phyloP scores from a whole-genome alignment of 1,284 basidiomycete species.

The Cutaneotrichosporon dermatis region DNA sequence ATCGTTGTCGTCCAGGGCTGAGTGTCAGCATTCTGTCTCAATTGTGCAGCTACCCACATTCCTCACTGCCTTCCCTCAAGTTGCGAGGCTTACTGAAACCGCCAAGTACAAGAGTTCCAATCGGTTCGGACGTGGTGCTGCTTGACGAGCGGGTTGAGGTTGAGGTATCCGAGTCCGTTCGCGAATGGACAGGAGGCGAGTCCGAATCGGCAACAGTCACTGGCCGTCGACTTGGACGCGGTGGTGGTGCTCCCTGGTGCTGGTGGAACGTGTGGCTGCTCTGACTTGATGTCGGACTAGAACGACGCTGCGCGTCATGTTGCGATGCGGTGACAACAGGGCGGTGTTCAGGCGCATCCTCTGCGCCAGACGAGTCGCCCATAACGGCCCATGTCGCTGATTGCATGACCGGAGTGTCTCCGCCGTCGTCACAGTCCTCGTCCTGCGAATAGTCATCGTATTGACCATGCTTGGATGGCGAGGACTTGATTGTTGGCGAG shows the following conservation, averaged over 20 bases:
- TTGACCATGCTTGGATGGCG: neutral
- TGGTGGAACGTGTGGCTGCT: neutral
- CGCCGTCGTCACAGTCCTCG: neutral
- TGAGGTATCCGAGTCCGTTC: neutral
- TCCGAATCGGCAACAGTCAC: neutral
- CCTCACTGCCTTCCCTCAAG: neutral
- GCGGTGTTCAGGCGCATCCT: neutral
- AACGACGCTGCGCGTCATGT: neutral
- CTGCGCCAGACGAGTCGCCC: neutral
- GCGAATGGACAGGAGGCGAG: neutral
- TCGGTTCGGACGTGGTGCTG: neutral
- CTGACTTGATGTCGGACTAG: neutral
- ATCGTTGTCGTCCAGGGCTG: no score
- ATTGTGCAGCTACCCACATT: no score
- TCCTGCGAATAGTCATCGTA: neutral
- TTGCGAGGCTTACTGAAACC: neutral
- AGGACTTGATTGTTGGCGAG: neutral
- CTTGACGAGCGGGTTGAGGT: neutral
- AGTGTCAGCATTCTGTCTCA: neutral
- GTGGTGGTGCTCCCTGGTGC: neutral
- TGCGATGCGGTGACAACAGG: neutral
- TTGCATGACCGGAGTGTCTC: neutral
- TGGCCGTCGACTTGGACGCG: neutral
- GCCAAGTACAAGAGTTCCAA: neutral
- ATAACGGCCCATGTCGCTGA: neutral